These are phyloP conservation scores for apple (Malus domestica) DNA, from an alignment of 306 rosid genomes.

Conservation along the genomic window DNA sequence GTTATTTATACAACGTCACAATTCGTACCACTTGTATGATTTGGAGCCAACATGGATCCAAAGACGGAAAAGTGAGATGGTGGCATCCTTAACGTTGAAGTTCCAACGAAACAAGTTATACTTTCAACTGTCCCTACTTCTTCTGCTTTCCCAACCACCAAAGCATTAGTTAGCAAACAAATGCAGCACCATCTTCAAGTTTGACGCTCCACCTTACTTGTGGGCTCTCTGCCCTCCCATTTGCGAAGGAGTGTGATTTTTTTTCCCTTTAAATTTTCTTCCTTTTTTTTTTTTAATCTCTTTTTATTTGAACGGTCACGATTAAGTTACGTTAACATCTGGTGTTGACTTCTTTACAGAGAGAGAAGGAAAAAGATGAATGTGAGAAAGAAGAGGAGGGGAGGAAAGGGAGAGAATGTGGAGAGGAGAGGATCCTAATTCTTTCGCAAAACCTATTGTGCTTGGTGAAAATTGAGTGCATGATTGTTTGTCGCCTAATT, in stretches of 20 bases:
- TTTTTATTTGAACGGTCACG: too few species aligned
- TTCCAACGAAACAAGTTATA: not conserved
- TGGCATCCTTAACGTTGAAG: not conserved
- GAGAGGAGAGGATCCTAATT: too few species aligned
- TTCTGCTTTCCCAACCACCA: not conserved
- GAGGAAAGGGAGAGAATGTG: too few species aligned
- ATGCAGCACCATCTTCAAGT: not conserved
- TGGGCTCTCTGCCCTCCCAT: not conserved
- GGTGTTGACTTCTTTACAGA: too few species aligned
- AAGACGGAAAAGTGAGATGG: not conserved
- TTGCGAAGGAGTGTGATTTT: too few species aligned
- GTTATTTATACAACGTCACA: not conserved
- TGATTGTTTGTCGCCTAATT: not conserved
- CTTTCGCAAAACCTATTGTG: not conserved
- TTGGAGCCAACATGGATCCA: not conserved
- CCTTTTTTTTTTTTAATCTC: fast-evolving
- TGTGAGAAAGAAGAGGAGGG: too few species aligned
- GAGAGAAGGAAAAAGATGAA: too few species aligned
- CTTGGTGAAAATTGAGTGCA: not conserved
- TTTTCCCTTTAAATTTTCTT: too few species aligned
- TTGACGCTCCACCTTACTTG: not conserved
- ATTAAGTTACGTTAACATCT: too few species aligned
- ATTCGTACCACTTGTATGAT: not conserved
- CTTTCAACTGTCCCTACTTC: not conserved
- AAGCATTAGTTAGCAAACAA: not conserved